phyloP scores from a whole-genome alignment of 495 filamentous ascomycete species.

The Aspergillus indologenus region DNA sequence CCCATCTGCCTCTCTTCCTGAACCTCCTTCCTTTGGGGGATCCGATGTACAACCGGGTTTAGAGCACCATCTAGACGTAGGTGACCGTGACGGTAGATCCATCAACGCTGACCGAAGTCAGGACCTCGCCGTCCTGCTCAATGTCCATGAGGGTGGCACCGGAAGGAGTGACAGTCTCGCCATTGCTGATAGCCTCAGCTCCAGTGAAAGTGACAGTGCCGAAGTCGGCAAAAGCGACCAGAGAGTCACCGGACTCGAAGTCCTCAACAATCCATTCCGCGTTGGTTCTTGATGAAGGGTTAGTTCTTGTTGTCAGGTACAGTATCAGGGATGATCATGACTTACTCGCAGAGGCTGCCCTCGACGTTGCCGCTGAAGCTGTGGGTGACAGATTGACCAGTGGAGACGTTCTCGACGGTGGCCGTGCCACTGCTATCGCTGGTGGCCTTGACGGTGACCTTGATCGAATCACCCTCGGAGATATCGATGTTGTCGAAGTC shows the following conservation, averaged over 20 bases:
- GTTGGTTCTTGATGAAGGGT: conserved; percentile 24
- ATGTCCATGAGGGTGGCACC: conserved; percentile 49
- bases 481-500: conserved; percentile 49
- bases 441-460: conserved; percentile 46
- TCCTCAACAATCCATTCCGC: conserved; percentile 65
- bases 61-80: conserved; percentile 16
- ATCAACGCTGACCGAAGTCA: conserved; percentile 40
- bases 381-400: conserved; percentile 47
- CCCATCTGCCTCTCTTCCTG: not conserved
- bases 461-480: conserved; percentile 52
- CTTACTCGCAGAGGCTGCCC: conserved; percentile 19
- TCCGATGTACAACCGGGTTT: not conserved
- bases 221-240: conserved; percentile 54
- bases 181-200: conserved; percentile 26
- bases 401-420: conserved; percentile 49
- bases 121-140: conserved; percentile 38
- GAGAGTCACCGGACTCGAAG: conserved; percentile 38
- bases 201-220: conserved; percentile 48
- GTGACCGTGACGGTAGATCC: conserved; percentile 30
- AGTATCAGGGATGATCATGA: not conserved
- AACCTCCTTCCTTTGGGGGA: not conserved
- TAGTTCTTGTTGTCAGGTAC: not conserved
- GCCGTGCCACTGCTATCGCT: conserved; percentile 45
- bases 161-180: conserved; percentile 30
- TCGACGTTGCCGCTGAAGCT: conserved; percentile 33